These are phyloP conservation scores for Penicillium thymicola DNA, from an alignment of 2,329 filamentous ascomycete species.

Conservation along the genomic window DNA sequence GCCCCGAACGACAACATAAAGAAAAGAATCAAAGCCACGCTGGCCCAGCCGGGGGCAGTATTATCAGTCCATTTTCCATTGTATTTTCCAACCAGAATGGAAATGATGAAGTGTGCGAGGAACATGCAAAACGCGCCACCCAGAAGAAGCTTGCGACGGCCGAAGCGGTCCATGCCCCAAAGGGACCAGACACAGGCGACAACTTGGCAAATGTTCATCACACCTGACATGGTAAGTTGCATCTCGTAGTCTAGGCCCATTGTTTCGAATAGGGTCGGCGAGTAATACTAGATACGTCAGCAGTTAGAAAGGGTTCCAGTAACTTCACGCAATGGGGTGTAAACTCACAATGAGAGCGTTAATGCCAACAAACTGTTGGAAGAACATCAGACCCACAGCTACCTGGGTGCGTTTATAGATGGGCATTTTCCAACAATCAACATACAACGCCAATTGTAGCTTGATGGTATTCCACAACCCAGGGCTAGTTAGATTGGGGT, in stretches of 20 bases:
- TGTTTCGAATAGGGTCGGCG: neutral
- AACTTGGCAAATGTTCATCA: neutral
- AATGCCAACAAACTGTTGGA: neutral
- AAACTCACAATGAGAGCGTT: neutral
- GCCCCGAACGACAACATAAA: neutral
- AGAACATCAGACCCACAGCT: neutral
- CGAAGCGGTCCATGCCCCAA: neutral
- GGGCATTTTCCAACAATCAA: neutral
- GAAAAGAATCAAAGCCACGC: neutral
- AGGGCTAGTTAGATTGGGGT: neutral
- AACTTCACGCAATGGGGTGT: neutral
- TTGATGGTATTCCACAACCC: neutral
- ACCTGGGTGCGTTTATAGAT: neutral
- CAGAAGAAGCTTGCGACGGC: neutral
- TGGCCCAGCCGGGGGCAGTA: neutral
- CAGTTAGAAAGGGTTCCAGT: neutral
- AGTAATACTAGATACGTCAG: neutral
- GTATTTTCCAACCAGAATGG: neutral
- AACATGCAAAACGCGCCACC: neutral
- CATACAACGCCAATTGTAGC: neutral
- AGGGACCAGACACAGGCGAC: neutral
- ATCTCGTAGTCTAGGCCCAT: neutral
- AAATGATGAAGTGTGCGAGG: neutral
- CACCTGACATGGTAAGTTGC: neutral
- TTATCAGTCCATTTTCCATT: neutral